Percentiles rank a stretch among this genome's conserved stretches.
Conservation (phyloP, 495 filamentous ascomycete genomes). For the Aspergillus funiculosus region DNA sequence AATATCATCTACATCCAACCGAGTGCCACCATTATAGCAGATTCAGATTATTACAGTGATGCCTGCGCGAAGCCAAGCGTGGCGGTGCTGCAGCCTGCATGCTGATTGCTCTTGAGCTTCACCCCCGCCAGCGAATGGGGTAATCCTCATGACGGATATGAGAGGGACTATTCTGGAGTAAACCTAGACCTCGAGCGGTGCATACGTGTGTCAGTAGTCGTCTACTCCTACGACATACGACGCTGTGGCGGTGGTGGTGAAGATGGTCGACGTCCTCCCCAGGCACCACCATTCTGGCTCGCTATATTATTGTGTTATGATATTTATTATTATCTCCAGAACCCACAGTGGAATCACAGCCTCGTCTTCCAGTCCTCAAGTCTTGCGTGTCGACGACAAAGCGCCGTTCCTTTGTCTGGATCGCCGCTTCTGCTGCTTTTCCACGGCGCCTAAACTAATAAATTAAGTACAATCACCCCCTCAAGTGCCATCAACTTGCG, state of each 20-base stretch:
- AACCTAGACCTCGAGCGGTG: too few relatives aligned
- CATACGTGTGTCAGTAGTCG: slow-evolving; percentile 9
- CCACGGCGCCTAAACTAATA: background rate
- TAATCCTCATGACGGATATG: background rate
- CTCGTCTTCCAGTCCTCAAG: too few relatives aligned
- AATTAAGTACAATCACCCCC: too few relatives aligned
- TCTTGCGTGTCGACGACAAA: slow-evolving; percentile 14
- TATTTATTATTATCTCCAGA: too few relatives aligned
- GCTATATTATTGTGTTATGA: too few relatives aligned
- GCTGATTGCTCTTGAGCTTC: slow-evolving; percentile 7
- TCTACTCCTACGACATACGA: background rate
- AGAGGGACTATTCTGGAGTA: too few relatives aligned
- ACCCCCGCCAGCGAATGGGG: slow-evolving; percentile 4
- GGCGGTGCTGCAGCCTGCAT: slow-evolving; percentile 11
- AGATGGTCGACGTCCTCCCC: background rate
- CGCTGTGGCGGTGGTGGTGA: slow-evolving; percentile 7
- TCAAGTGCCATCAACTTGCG: too few relatives aligned
- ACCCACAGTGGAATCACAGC: too few relatives aligned
- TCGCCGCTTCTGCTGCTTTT: slow-evolving; percentile 8
- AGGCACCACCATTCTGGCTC: slow-evolving; percentile 12
- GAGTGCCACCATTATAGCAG: too few relatives aligned
- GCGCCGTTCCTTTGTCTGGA: slow-evolving; percentile 7
- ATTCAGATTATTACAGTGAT: too few relatives aligned
- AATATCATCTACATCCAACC: too few relatives aligned
- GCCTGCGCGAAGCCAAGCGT: slow-evolving; percentile 5